Base-by-base conservation (phyloP, 2,329 filamentous ascomycete genomes). In the Macroventuria anomochaeta region DNA sequence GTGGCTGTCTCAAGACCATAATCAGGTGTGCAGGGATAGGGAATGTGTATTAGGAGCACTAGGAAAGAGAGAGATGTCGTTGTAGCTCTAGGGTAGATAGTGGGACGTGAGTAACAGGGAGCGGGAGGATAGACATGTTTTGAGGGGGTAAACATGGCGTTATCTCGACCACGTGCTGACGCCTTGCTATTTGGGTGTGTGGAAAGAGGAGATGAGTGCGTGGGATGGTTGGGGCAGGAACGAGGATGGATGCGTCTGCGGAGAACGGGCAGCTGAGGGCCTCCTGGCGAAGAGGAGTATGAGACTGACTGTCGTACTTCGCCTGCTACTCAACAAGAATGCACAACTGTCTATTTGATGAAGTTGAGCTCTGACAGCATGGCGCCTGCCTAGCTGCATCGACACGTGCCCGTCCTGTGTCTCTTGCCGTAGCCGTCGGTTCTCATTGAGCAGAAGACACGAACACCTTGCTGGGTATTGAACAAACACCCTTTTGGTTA, bases 1-100 rank as follows among this genome's bases (percentile, higher is more conserved):
- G 57, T 17, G 57, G 25, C 18, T 60, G 58, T 47, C 33, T 59
- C 37, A 49, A 47, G 40, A 55, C 49, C 63, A 70, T 69, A 46
- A 34, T 44, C 44, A 26, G 53, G 33, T 52, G 42, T 44, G 42
- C 25, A 46, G 39, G 34, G 33, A 44, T 55, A 53, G 46, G 38
- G 42, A 43, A 49, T 58, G 46, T 55, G 34, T 28, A 32, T 42
- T 52, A 46, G 36, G 32, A 32, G 41, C 39, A 42, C 40, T 50
- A 55, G 36, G 46, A 57, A 28, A 53, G 26, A 33, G 23, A 41
- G 41, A 53, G 49, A 52, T 48, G 49, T 33, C 26, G 38, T 43
- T 42, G 43, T 54, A 33, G 31, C 21, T 50, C 17, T 51, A 55
- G 46, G 52, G 31, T 46, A 39, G 23, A 29, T 46, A 50, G 29